A percentile compares a stretch with the other conserved stretches of the same genome.
Conservation (phyloP, 257 asterid species). For the Solanum pennellii region DNA sequence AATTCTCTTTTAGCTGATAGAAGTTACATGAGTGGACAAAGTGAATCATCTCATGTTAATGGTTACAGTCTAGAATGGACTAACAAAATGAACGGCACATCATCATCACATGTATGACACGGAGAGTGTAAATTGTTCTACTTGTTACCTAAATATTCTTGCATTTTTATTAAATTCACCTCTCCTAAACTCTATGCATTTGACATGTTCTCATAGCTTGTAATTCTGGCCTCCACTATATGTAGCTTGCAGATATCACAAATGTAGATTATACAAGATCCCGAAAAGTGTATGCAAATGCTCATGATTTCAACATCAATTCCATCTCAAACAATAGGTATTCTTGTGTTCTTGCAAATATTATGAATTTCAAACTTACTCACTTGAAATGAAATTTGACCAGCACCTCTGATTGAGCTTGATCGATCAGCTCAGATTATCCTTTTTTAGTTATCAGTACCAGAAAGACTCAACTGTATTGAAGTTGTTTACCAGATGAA, state of each 20-base stretch:
- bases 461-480: not conserved
- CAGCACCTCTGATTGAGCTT: not conserved
- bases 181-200: not conserved
- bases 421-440: not conserved
- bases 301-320: slow-evolving; percentile 83
- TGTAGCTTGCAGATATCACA: not conserved
- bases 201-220: not conserved
- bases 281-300: slow-evolving; percentile 79
- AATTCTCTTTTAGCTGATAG: slow-evolving; percentile 64
- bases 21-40: slow-evolving; percentile 34
- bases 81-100: slow-evolving; percentile 16
- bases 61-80: slow-evolving; percentile 43
- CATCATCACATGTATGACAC: slow-evolving; percentile 19
- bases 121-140: slow-evolving; percentile 28
- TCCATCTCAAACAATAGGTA: slow-evolving; percentile 85
- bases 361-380: not conserved
- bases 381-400: not conserved
- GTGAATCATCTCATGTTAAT: slow-evolving; percentile 18
- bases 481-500: not conserved
- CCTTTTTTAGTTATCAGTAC: not conserved
- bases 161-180: not conserved
- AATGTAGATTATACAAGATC: slow-evolving; percentile 36
- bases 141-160: not conserved
- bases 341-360: not conserved
- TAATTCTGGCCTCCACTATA: not conserved